phyloP scores from a whole-genome alignment of 805 yeast genomes.

The Zygoascus tannicola region DNA sequence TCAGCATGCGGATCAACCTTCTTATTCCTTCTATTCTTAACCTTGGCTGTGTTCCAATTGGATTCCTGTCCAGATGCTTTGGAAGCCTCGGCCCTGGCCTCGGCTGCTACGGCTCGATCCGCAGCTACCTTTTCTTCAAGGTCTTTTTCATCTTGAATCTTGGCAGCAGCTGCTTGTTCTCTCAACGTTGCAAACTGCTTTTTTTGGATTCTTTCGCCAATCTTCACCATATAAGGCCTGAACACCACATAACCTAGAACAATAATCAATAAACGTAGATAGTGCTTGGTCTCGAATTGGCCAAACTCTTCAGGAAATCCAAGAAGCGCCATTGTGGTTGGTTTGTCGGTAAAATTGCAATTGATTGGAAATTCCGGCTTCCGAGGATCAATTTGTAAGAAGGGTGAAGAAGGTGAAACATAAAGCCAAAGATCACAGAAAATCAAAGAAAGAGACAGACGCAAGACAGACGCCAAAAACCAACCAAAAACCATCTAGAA shows the following conservation, averaged over 20 bases:
- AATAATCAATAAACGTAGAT: conserved; percentile 24
- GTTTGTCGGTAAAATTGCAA: no score
- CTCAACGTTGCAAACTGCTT: conserved; percentile 11
- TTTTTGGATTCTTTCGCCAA: conserved; percentile 22
- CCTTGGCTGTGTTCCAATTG: not conserved
- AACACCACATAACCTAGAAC: conserved; percentile 23
- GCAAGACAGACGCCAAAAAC: not conserved
- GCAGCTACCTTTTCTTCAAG: conserved; percentile 18
- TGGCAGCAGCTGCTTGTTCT: not conserved
- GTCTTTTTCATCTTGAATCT: conserved; percentile 14
- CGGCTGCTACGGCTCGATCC: no score
- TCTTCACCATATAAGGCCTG: conserved; percentile 24
- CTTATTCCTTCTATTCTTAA: conserved; percentile 8
- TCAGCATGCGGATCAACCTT: conserved; percentile 16
- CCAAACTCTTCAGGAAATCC: conserved; percentile 25
- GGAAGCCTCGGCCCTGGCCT: conserved; percentile 6
- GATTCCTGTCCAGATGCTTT: conserved; percentile 3
- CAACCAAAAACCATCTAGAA: not conserved
- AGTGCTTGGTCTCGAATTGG: conserved; percentile 24
- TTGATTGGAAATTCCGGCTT: no score
- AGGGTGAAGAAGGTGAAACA: no score
- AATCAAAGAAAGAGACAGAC: no score
- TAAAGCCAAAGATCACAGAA: no score
- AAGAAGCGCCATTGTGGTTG: conserved; percentile 21
- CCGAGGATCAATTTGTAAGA: no score